Evolutionary conservation across 352 stramenopile species (phyloP).

Genomic region (Phytophthora colocasiae): DNA sequence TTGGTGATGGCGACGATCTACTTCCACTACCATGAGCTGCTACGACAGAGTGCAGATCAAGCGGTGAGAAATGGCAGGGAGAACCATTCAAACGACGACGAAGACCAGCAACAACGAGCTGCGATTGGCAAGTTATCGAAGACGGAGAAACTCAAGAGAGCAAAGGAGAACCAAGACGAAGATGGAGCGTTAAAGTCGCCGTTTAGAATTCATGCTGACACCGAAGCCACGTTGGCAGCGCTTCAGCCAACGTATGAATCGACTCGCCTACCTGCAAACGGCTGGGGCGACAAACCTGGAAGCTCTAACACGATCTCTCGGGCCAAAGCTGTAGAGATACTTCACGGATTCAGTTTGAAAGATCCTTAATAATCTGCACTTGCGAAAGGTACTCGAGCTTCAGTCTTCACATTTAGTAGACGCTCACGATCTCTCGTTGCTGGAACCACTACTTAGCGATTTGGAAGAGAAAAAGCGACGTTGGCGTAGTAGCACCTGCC

Average conservation of each 20-base stretch:
- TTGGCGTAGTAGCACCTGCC: constrained; percentile 60
- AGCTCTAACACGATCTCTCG: constrained; percentile 30
- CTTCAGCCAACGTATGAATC: constrained; percentile 38
- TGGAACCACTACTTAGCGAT: constrained; percentile 50
- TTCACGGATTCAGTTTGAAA: too few species aligned
- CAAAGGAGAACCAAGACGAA: constrained; percentile 26
- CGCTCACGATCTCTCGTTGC: constrained; percentile 39
- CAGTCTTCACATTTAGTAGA: background rate
- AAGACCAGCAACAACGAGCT: background rate
- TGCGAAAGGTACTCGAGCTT: background rate
- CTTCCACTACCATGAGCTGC: constrained; percentile 41
- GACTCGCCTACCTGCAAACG: constrained; percentile 29
- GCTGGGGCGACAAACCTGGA: constrained; percentile 29
- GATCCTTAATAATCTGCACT: background rate
- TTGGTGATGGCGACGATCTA: constrained; percentile 36
- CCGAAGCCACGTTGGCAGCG: constrained; percentile 22
- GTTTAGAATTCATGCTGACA: background rate
- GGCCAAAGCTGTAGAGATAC: constrained; percentile 17
- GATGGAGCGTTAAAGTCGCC: background rate
- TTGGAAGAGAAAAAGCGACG: constrained; percentile 73
- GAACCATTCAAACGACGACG: background rate
- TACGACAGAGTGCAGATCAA: constrained; percentile 31
- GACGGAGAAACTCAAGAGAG: constrained; percentile 1
- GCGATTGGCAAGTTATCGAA: background rate
- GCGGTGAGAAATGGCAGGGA: constrained; percentile 6